A percentile compares a stretch with the other conserved stretches of the same genome.
phyloP scores from a whole-genome alignment of 805 yeast species.

The Wickerhamomyces pijperi region DNA sequence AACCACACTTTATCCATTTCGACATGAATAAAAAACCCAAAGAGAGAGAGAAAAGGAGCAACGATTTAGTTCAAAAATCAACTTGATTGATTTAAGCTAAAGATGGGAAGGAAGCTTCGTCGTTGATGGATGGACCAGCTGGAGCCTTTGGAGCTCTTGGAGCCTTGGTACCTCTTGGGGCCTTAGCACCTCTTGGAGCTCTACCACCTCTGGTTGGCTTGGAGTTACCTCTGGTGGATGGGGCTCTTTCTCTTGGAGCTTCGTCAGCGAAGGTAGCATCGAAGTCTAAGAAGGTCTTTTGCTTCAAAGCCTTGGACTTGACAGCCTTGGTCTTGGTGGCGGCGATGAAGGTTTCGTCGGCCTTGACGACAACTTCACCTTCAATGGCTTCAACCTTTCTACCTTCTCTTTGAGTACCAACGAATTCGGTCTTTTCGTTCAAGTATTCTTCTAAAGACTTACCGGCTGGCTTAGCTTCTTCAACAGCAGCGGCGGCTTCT shows the following conservation, averaged over 20 bases:
- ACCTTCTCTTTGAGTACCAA: constrained; percentile 37
- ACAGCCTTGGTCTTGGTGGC: constrained; percentile 56
- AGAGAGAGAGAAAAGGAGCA: not conserved
- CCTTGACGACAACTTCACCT: constrained; percentile 53
- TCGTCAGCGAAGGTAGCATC: constrained; percentile 62
- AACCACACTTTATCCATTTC: not conserved
- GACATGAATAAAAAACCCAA: not conserved
- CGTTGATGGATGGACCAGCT: constrained; percentile 33
- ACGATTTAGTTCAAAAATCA: not conserved
- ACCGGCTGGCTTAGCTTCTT: constrained; percentile 33
- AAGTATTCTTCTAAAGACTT: constrained; percentile 84
- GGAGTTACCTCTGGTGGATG: constrained; percentile 19
- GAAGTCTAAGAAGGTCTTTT: constrained; percentile 67
- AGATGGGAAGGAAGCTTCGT: constrained; percentile 61
- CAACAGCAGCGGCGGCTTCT: constrained; percentile 28
- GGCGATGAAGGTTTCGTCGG: constrained; percentile 45
- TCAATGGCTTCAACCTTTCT: constrained; percentile 25
- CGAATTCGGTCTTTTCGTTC: constrained; percentile 48
- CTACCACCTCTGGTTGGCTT: constrained; percentile 25
- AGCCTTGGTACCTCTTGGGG: constrained; percentile 11
- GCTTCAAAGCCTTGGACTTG: constrained; percentile 69
- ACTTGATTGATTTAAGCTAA: constrained; percentile 27
- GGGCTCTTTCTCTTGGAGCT: constrained; percentile 25
- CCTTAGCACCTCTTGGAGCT: constrained; percentile 25
- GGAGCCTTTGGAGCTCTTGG: constrained; percentile 21